Base-by-base conservation (phyloP, 2,329 filamentous ascomycete genomes). In the Alternaria panax region DNA sequence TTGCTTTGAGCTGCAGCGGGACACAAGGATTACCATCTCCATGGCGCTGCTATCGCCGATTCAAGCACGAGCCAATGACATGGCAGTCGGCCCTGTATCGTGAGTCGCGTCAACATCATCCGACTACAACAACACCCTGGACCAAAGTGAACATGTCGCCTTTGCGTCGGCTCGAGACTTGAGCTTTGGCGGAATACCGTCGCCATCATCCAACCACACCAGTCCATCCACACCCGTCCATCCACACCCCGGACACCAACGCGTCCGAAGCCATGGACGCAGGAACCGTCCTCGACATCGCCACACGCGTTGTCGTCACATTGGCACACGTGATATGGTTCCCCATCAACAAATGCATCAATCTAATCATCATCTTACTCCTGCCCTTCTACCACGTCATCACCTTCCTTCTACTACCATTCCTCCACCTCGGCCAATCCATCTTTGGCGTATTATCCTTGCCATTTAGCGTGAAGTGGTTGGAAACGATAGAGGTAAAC, bases 401-500 rank as follows among this genome's bases (percentile, higher is more conserved):
- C 25, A 74, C 78, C 41, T 78, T 86, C 61, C 60, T 81, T 41
- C 72, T 86, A n/a, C 79, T 86, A 16, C 86, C 86, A 2, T 68
- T 86, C 46, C 76, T 80, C 52, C 75, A 83, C 66, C 71, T 87
- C 24, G 80, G 74, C 11, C 76, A 75, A 9, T 78, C 80, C 41
- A 36, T 83, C 7, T 60, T 82, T 28, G 71, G 75, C 46, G 60
- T 82, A 43, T 60, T 80, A 36, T 68, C 82, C 12, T 75, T 84
- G n/a, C 86, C 86, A 3, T 79, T 86, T 48, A 78, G 72, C 32
- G 59, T 69, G 27, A 61, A 72, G 51, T 67, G 87, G 36, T 69
- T 87, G 14, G 79, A 80, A 5, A 83, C 80, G 66, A 81, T 88
- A 57, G 85, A 89, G 82, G 87, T 88, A 79, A 78, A 74, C 54